Percentiles rank a stretch among this genome's conserved stretches.
phyloP scores from a whole-genome alignment of 2,329 filamentous ascomycete genomes.

The Aaosphaeria arxii region DNA sequence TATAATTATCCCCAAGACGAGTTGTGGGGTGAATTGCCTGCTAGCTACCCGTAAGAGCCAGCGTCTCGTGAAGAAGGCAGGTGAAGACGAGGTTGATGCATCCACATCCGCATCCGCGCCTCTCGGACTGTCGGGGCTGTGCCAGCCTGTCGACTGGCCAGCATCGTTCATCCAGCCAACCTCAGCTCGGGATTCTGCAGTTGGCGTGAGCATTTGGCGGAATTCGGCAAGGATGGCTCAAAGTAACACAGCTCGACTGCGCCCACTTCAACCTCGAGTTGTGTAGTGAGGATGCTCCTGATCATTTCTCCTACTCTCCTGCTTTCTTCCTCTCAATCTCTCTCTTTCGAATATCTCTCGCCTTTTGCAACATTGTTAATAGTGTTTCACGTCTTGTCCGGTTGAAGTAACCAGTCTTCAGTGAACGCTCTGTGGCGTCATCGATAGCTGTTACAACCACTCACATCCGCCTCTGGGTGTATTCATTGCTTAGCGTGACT shows the following conservation, averaged over 20 bases:
- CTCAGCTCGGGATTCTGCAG: slow-evolving; percentile 14
- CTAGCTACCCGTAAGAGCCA: too few relatives aligned
- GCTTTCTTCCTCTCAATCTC: not conserved
- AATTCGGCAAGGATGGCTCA: slow-evolving; percentile 9
- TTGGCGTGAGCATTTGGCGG: slow-evolving; percentile 13
- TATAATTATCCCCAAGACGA: too few relatives aligned
- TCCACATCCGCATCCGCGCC: too few relatives aligned
- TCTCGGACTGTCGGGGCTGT: slow-evolving; percentile 15
- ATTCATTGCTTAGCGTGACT: not conserved
- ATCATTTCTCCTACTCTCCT: not conserved
- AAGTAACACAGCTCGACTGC: slow-evolving; percentile 5
- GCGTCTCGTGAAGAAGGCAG: too few relatives aligned
- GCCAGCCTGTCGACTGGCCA: slow-evolving; percentile 9
- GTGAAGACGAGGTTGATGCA: too few relatives aligned
- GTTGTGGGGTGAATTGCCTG: too few relatives aligned
- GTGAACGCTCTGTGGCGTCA: not conserved
- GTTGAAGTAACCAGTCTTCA: too few relatives aligned
- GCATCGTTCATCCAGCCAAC: slow-evolving; percentile 17
- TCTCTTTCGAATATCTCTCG: too few relatives aligned
- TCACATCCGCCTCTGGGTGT: not conserved
- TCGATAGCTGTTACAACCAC: not conserved
- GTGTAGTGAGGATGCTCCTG: not conserved
- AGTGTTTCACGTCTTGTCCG: too few relatives aligned
- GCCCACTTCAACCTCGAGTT: slow-evolving; percentile 9
- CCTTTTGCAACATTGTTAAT: too few relatives aligned